Conservation (phyloP, 805 yeast species). For the Candida hispaniensis region DNA sequence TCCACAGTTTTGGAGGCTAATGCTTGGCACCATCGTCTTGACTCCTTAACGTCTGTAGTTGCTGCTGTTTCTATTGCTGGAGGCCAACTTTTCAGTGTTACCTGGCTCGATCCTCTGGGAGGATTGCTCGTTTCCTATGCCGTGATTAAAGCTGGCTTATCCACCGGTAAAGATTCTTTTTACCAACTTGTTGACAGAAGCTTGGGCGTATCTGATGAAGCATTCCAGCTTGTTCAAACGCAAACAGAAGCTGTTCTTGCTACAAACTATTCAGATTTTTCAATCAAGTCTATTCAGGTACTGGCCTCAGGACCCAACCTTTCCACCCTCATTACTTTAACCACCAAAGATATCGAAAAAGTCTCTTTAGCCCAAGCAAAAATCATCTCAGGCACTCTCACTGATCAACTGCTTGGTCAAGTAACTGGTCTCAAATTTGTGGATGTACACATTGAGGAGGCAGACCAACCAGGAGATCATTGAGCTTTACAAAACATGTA, state of each 20-base stretch:
- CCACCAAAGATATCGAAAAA: background rate
- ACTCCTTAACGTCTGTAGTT: constrained; percentile 81
- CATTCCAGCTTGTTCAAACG: constrained; percentile 14
- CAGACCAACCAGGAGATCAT: no score
- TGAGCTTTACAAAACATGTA: no score
- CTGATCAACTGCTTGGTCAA: constrained; percentile 2
- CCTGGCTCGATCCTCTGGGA: constrained; percentile 87
- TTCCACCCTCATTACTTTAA: constrained; percentile 5
- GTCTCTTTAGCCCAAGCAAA: constrained; percentile 7
- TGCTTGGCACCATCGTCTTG: constrained; percentile 98
- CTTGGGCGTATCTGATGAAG: constrained; percentile 15
- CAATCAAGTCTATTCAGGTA: constrained; percentile 11
- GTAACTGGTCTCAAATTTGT: constrained; percentile 13
- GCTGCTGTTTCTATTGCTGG: constrained; percentile 82
- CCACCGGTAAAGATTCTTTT: constrained; percentile 58
- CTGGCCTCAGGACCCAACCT: constrained; percentile 16
- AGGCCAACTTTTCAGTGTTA: constrained; percentile 64
- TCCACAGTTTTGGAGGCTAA: constrained; percentile 89
- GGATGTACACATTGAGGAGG: constrained; percentile 14
- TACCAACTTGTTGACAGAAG: constrained; percentile 58
- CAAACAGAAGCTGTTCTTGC: constrained; percentile 7
- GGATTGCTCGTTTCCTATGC: constrained; percentile 76
- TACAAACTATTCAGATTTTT: constrained; percentile 2
- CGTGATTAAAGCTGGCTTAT: constrained; percentile 74
- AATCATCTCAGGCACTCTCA: constrained; percentile 6